Conservation (phyloP, 2,329 filamentous ascomycete species). For the Epichloe sylvatica region DNA sequence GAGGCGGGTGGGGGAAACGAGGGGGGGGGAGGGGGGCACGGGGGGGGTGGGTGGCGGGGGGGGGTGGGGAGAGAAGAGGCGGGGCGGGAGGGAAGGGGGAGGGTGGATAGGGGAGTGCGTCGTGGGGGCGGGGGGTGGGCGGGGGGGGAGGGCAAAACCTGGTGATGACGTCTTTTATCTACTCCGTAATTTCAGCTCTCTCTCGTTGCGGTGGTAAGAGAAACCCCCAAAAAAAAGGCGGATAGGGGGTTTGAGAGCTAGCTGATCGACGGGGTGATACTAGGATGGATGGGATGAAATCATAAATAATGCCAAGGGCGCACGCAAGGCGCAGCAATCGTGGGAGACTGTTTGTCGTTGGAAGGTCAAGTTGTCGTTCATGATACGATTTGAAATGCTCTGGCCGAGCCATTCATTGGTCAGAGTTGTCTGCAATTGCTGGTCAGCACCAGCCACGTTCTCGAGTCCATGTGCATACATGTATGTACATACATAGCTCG, state of each 20-base stretch:
- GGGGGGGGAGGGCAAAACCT: not conserved
- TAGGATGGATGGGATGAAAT: not conserved
- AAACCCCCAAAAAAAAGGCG: not conserved
- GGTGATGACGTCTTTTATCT: conserved; percentile 4
- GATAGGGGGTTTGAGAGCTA: not conserved
- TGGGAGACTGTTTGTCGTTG: not conserved
- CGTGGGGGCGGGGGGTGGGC: too few relatives aligned
- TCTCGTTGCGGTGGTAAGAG: not conserved
- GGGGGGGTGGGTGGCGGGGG: too few relatives aligned
- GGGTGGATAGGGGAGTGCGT: too few relatives aligned
- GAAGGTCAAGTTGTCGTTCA: too few relatives aligned
- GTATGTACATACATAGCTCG: not conserved
- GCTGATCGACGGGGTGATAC: not conserved
- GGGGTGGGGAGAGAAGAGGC: too few relatives aligned
- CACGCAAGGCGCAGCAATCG: not conserved
- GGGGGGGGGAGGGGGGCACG: too few relatives aligned
- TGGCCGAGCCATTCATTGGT: not conserved
- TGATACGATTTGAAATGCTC: conserved; percentile 1
- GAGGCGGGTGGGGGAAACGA: too few relatives aligned
- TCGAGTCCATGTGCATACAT: not conserved
- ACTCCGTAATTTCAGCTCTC: not conserved
- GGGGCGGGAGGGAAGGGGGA: too few relatives aligned
- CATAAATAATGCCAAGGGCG: not conserved
- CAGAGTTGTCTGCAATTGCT: too few relatives aligned
- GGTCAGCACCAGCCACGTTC: not conserved